Evolutionary conservation across 1,139 yeast genomes (phyloP), one percentile per base, ranked within the genome.

Genomic region (Insectozyma bohioensis): DNA sequence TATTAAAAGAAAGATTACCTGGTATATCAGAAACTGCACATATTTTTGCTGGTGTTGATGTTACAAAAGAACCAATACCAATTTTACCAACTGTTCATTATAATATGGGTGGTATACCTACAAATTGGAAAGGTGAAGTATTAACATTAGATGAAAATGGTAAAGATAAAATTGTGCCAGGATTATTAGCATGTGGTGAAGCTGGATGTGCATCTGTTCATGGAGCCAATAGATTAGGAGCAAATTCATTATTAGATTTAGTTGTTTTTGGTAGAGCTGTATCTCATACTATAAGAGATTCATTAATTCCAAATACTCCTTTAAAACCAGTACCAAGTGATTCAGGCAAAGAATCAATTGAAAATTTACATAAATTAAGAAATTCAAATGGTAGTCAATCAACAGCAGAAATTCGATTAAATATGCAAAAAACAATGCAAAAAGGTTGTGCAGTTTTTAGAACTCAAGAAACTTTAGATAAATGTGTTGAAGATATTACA

Each of bases 21-120:
- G 98, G 98, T 81, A 92, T 92, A 52, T 88, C 97, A 45, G 97
- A 92, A 72, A 90, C 98, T 40, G 97, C 97, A 26, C 85, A 88
- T 48, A 90, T 92, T 64, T 92, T 92, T 56, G 97, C 98, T 34
- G 98, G 98, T 72, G 97, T 92, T 48, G 98, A 92, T 65, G 97
- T 92, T 48, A 92, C 98, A 45, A 92, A 92, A 75, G 97, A 92
- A 71, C 98, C 98, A 55, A 92, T 92, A 60, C 98, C 98, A 52
- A 90, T 92, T 52, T 68, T 92, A 55, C 98, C 98, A 51, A 92
- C 98, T 45, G 98, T 92, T 45, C 98, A 92, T 68, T 92, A 92
- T 76, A 92, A 92, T 68, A 92, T 92, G 98, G 98, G 98, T 65
- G 98, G 98, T 80, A 85, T 92, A 48, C 98, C 97, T 61, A 92